phyloP scores from a whole-genome alignment of 2,329 filamentous ascomycete species.

The Fusarium abutilonis region DNA sequence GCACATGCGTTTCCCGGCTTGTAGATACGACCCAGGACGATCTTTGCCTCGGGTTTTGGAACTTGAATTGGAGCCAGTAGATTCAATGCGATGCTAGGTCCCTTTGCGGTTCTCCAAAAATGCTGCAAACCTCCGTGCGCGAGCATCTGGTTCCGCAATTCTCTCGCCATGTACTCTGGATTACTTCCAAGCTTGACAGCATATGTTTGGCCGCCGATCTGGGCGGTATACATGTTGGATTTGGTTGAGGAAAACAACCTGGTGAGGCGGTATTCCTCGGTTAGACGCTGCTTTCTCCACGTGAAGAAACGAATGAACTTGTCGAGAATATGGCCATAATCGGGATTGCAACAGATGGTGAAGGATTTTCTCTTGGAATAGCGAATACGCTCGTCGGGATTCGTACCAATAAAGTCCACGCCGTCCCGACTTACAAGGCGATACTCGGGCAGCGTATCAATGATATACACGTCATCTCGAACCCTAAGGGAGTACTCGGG shows the following conservation, averaged over 20 bases:
- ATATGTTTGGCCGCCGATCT: not conserved
- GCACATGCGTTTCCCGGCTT: not conserved
- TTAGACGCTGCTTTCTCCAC: not conserved
- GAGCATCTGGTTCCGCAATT: conserved; percentile 2
- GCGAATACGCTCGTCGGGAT: not conserved
- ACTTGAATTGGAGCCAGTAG: not conserved
- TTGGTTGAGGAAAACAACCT: not conserved
- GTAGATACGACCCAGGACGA: not conserved
- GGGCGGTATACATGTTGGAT: conserved; percentile 1
- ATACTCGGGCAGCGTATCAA: not conserved
- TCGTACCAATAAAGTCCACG: conserved; percentile 3
- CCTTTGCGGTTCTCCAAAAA: not conserved
- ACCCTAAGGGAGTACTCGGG: too few relatives aligned
- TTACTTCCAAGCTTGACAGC: conserved; percentile 10
- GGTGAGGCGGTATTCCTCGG: not conserved
- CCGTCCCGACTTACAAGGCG: not conserved
- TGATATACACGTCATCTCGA: too few relatives aligned
- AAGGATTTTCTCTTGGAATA: not conserved
- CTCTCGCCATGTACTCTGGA: not conserved
- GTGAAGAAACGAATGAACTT: not conserved
- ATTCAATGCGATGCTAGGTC: not conserved
- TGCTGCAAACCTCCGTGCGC: not conserved
- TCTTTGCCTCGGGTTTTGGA: not conserved
- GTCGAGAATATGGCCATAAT: not conserved
- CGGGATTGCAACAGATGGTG: not conserved